A percentile compares a stretch with the other conserved stretches of the same genome.
Conservation (phyloP, 495 filamentous ascomycete genomes). For the Aspergillus taichungensis region DNA sequence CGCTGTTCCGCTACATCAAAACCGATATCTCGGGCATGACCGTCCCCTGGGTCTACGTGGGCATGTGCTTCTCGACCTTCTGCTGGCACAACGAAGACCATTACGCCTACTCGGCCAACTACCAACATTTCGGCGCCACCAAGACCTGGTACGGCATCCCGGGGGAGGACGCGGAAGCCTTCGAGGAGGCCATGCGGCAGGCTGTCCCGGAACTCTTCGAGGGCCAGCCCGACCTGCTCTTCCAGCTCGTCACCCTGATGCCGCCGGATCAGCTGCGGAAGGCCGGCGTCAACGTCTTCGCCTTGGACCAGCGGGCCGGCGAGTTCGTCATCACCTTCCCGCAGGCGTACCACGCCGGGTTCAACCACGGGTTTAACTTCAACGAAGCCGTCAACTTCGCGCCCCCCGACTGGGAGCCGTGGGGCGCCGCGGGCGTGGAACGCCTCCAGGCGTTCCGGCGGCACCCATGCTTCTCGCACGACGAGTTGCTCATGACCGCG, state of each 20-base stretch:
- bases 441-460: constrained; percentile 80
- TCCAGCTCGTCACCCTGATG: constrained; percentile 91
- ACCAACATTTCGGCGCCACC: constrained; percentile 96
- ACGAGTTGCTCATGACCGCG: constrained; percentile 89
- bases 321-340: constrained; percentile 96
- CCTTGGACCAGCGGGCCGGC: constrained; percentile 87
- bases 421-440: constrained; percentile 77
- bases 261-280: constrained; percentile 92
- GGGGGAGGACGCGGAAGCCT: constrained; percentile 83
- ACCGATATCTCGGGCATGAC: constrained; percentile 99
- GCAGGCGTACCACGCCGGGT: constrained; percentile 84
- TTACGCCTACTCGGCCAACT: constrained; percentile 96
- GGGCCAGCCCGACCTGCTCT: constrained; percentile 91
- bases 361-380: constrained; percentile 98
- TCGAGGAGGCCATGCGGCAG: constrained; percentile 90
- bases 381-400: constrained; percentile 99
- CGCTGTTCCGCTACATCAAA: constrained; percentile 94
- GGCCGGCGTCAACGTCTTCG: constrained; percentile 86
- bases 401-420: constrained; percentile 93
- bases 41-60: constrained; percentile 98
- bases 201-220: constrained; percentile 96
- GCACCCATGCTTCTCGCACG: constrained; percentile 94
- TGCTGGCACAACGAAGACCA: constrained; percentile 99
- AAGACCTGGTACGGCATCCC: constrained; percentile 99
- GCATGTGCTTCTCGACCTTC: constrained; percentile 99